Base-by-base conservation (phyloP, 2,329 filamentous ascomycete species). In the Diplodia corticola region DNA sequence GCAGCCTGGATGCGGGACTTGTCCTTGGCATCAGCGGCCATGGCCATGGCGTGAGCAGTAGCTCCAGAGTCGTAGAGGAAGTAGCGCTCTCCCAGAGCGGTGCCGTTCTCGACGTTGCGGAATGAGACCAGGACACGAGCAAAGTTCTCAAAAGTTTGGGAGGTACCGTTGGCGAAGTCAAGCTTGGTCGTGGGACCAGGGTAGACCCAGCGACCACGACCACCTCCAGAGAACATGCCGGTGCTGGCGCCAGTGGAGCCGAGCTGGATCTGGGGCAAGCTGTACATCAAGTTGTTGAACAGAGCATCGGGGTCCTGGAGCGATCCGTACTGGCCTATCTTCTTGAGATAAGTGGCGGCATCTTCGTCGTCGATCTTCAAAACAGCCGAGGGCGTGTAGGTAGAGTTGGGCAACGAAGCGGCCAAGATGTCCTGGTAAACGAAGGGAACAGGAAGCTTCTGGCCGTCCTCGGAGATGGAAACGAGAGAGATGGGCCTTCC, bases 381-480 rank as follows among this genome's bases (percentile, higher is more conserved):
- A 37, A 89, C 79, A 1, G 84, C 78, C 0, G 83, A 84, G 1
- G 85, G 80, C 5, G 73, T 74, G 68, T 79, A 79, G 57, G 79
- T 73, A 13, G 75, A 67, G 69, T 81, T 78, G 64, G 77, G 71
- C 64, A 80, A 74, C 6, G 75, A 77, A 28, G 78, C 75, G 22
- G 77, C 73, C 51, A 82, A 72, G 0, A 84, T 74, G 67, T 85
- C 83, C 13, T 79, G 74, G 66, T 83, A 83, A 22, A 83, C 80
- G 68, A 86, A 89, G 2, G 88, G 78, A 67, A 86, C 80, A 0
- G 88, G 88, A 12, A 87, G 72, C 50, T 81, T 78, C 28, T 78
- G 73, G 13, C 86, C 86, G 71, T 90, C 86, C 3, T 77, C 69
- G 1, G 87, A 89, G 7, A 89, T 81, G 0, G 87, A 89, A 0